Evolutionary conservation across 2,329 filamentous ascomycete species (phyloP).

Genomic region (Penicillium sp.): DNA sequence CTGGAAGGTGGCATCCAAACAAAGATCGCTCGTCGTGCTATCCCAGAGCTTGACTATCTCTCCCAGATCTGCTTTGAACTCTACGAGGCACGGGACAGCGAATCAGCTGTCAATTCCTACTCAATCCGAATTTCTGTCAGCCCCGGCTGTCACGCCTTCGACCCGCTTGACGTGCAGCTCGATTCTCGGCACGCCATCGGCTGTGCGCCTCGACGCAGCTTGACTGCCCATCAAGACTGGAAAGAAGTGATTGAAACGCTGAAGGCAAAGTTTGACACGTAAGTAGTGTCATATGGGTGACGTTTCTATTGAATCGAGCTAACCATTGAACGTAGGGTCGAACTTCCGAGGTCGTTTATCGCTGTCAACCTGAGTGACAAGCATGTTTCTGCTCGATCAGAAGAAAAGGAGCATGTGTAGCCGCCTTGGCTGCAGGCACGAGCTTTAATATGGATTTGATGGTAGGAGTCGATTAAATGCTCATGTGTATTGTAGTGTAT

Average conservation of each 20-base stretch:
- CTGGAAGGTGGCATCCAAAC: constrained; percentile 94
- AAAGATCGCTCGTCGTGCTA: constrained; percentile 91
- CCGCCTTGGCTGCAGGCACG: neutral
- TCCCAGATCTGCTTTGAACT: constrained; percentile 97
- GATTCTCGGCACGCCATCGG: constrained; percentile 96
- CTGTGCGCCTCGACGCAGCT: constrained; percentile 78
- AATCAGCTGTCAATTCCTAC: constrained; percentile 77
- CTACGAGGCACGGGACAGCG: constrained; percentile 85
- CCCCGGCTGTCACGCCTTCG: constrained; percentile 92
- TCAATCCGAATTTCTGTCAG: constrained; percentile 94
- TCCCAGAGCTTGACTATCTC: constrained; percentile 94
- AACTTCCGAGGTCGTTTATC: constrained; percentile 49
- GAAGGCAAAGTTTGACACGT: constrained; percentile 91
- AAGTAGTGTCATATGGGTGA: constrained; percentile 37
- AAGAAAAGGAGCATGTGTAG: constrained; percentile 2
- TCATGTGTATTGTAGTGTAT: neutral
- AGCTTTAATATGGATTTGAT: neutral
- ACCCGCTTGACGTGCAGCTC: constrained; percentile 91
- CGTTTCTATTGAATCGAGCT: constrained; percentile 2
- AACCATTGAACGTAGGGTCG: constrained; percentile 35
- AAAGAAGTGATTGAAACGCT: constrained; percentile 94
- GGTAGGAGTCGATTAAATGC: neutral
- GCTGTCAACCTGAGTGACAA: constrained; percentile 50
- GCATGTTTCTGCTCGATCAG: constrained; percentile 27
- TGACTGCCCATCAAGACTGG: constrained; percentile 92